Conservation (phyloP, 1,284 basidiomycete species). For the Rhizoctonia solani region DNA sequence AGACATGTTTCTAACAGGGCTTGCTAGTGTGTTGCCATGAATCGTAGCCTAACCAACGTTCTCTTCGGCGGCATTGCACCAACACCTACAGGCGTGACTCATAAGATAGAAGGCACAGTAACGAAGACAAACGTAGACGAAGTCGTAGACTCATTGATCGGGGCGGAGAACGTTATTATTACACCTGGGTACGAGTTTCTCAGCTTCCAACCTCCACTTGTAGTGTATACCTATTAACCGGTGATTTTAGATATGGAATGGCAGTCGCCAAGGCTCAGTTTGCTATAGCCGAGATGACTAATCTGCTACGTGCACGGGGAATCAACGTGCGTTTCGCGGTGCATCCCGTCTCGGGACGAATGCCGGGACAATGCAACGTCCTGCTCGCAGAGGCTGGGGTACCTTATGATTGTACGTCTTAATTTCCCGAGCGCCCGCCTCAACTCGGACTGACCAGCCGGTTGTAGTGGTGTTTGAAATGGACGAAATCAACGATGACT, state of each 20-base stretch:
- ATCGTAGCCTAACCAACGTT: conserved; percentile 75
- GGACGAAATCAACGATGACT: conserved; percentile 91
- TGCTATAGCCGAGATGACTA: conserved; percentile 80
- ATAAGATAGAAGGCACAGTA: conserved; percentile 79
- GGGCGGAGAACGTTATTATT: conserved; percentile 82
- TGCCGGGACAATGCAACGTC: conserved; percentile 87
- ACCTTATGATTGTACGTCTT: conserved; percentile 77
- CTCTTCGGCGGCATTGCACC: conserved; percentile 78
- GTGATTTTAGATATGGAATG: conserved; percentile 77
- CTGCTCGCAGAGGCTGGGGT: conserved; percentile 84
- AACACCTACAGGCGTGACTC: conserved; percentile 57
- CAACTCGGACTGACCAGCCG: neutral
- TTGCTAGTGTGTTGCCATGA: conserved; percentile 84
- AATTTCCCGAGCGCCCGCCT: neutral
- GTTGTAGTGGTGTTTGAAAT: conserved; percentile 78
- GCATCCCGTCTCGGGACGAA: conserved; percentile 55
- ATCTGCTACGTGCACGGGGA: conserved; percentile 68
- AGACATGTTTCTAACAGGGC: conserved; percentile 32
- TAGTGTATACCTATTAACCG: neutral
- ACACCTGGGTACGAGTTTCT: conserved; percentile 47
- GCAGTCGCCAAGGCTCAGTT: conserved; percentile 87
- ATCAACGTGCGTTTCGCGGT: conserved; percentile 62
- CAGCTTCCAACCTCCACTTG: conserved; percentile 27
- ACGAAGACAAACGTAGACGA: conserved; percentile 77
- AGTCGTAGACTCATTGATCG: conserved; percentile 71